Conservation (phyloP, 179 eudicot genomes). For the Silene coronaria region DNA sequence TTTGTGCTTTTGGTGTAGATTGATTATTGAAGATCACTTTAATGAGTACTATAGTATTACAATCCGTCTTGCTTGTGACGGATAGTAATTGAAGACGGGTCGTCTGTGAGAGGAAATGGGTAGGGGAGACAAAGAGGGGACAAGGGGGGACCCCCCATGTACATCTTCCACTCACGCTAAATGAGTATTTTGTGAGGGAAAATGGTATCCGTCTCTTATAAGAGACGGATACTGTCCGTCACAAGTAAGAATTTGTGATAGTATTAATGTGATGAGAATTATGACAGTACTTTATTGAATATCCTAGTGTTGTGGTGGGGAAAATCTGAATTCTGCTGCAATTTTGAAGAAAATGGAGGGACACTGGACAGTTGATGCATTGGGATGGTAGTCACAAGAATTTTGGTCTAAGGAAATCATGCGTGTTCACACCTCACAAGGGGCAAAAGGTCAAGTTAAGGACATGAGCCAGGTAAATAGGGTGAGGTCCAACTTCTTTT, state of each 20-base stretch:
- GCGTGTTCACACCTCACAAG: neutral
- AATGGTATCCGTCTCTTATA: too few relatives aligned
- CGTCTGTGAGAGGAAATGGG: too few relatives aligned
- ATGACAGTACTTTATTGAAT: slow-evolving; percentile 24
- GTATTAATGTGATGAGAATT: neutral
- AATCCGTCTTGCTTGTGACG: too few relatives aligned
- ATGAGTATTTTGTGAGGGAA: too few relatives aligned
- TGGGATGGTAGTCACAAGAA: slow-evolving; percentile 12
- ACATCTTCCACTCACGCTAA: too few relatives aligned
- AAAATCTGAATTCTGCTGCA: slow-evolving; percentile 2
- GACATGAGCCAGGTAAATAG: neutral
- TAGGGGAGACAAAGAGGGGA: too few relatives aligned
- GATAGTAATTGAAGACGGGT: too few relatives aligned
- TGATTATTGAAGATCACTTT: slow-evolving; percentile 13
- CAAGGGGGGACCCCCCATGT: too few relatives aligned
- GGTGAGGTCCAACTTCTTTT: neutral
- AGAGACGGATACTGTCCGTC: too few relatives aligned
- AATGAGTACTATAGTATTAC: neutral
- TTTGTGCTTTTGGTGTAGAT: slow-evolving; percentile 9
- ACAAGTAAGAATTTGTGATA: too few relatives aligned
- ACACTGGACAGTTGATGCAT: neutral
- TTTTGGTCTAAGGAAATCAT: slow-evolving; percentile 3
- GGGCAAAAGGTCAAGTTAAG: too few relatives aligned
- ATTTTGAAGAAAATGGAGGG: neutral
- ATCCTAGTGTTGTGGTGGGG: slow-evolving; percentile 14